Evolutionary conservation across 331 rosid species (phyloP).

Genomic region (Pyracantha coccinea): DNA sequence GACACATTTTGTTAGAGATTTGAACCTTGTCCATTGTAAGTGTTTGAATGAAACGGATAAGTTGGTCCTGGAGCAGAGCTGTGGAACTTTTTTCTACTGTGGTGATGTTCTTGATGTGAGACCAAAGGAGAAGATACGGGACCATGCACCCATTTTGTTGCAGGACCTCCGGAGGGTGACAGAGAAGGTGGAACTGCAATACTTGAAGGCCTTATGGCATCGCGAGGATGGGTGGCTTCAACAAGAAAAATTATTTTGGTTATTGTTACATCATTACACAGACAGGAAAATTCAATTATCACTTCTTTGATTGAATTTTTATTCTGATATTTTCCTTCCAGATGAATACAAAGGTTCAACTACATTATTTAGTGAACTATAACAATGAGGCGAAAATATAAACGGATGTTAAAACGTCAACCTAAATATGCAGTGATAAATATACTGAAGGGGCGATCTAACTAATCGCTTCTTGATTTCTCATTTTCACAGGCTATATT

Average conservation of each 20-base stretch:
- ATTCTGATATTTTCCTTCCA: no score
- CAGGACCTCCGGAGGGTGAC: conserved; percentile 22
- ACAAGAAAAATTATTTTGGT: conserved; percentile 8
- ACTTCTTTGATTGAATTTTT: no score
- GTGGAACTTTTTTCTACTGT: conserved; percentile 26
- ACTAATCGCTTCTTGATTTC: neutral
- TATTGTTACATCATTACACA: neutral
- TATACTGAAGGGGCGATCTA: no score
- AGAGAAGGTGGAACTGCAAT: conserved; percentile 62
- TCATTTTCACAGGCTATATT: neutral
- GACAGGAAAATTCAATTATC: no score
- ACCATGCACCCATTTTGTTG: conserved; percentile 35
- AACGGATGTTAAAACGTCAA: no score
- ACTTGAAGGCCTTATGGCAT: conserved; percentile 44
- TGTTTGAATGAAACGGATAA: neutral
- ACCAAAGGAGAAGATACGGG: conserved; percentile 37
- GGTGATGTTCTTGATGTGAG: conserved; percentile 34
- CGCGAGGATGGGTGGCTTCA: conserved; percentile 35
- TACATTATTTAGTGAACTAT: no score
- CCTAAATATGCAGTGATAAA: no score
- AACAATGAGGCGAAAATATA: no score
- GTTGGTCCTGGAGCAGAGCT: conserved; percentile 29
- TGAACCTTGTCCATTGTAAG: conserved; percentile 41
- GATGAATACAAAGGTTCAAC: no score
- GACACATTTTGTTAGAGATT: conserved; percentile 1